These are phyloP conservation scores for Ogataea trehaloabstinens DNA, from an alignment of 805 yeast species.

Conservation along the genomic window DNA sequence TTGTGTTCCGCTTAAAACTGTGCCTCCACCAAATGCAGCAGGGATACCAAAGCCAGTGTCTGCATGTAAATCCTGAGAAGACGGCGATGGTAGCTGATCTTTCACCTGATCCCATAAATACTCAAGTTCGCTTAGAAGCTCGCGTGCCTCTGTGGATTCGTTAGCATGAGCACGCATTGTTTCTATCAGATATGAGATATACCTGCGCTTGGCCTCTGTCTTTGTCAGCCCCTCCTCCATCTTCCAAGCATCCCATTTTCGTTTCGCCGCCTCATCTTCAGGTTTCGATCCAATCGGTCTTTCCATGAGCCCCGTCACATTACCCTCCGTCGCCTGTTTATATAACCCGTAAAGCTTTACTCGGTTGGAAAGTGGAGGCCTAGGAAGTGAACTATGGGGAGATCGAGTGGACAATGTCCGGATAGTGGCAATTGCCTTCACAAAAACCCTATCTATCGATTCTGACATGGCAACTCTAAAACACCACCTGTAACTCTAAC, in stretches of 20 bases:
- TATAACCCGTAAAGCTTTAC: conserved; percentile 75
- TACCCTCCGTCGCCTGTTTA: conserved; percentile 89
- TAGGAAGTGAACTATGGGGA: conserved; percentile 60
- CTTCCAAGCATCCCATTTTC: conserved; percentile 88
- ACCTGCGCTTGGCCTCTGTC: conserved; percentile 71
- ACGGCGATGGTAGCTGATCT: conserved; percentile 21
- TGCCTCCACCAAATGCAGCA: conserved; percentile 3
- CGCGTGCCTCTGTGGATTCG: conserved; percentile 64
- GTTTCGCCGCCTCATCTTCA: conserved; percentile 65
- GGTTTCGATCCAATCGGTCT: conserved; percentile 59
- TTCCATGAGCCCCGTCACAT: conserved; percentile 65
- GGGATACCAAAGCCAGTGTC: conserved; percentile 4
- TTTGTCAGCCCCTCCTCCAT: conserved; percentile 63
- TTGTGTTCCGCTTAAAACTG: conserved; percentile 22
- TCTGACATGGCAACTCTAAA: conserved; percentile 49
- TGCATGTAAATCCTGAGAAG: conserved; percentile 14
- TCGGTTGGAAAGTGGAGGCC: conserved; percentile 73
- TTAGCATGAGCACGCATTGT: conserved; percentile 71
- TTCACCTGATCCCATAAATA: conserved; percentile 68
- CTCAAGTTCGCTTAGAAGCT: conserved; percentile 65
- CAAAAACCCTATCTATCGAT: conserved; percentile 73
- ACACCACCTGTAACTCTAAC: no score
- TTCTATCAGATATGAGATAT: conserved; percentile 65
- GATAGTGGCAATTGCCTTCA: conserved; percentile 78
- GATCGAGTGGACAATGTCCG: conserved; percentile 66